Conservation (phyloP, 768 basidiomycete species). For the Leccinum longicurvipes region DNA sequence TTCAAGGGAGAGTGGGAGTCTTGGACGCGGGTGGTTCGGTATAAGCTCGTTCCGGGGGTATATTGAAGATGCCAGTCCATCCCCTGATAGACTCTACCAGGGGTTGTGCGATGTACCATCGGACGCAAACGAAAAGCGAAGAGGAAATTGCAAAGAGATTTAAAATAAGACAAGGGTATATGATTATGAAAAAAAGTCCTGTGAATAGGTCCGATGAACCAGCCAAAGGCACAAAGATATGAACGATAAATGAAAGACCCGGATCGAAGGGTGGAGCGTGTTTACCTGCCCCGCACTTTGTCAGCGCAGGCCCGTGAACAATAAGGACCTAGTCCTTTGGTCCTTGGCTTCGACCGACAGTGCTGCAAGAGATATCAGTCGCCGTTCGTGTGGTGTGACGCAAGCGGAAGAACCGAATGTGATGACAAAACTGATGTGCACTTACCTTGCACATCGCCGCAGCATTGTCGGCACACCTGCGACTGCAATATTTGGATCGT, state of each 20-base stretch:
- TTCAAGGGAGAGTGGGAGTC: slow-evolving; percentile 23
- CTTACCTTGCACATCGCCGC: slow-evolving; percentile 25
- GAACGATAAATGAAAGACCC: background rate
- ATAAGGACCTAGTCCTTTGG: slow-evolving; percentile 14
- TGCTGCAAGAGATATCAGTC: slow-evolving; percentile 11
- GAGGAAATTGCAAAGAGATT: background rate
- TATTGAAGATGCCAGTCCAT: slow-evolving; percentile 27
- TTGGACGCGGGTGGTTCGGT: slow-evolving; percentile 46
- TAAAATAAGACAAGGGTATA: background rate
- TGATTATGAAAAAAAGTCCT: background rate
- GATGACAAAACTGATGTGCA: background rate
- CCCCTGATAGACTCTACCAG: background rate
- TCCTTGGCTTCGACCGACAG: slow-evolving; percentile 21
- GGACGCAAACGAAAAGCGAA: background rate
- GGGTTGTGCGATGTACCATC: background rate
- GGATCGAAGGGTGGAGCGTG: background rate
- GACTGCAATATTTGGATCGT: slow-evolving; percentile 58
- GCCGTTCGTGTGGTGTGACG: background rate
- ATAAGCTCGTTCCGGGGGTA: slow-evolving; percentile 46
- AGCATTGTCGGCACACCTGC: slow-evolving; percentile 52
- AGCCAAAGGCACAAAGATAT: slow-evolving; percentile 2
- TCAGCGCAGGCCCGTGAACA: slow-evolving; percentile 29
- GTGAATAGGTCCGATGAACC: background rate
- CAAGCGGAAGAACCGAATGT: background rate
- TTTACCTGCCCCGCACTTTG: slow-evolving; percentile 14